Evolutionary conservation across 768 basidiomycete species (phyloP).

Genomic region (Pulveroboletus sp.): DNA sequence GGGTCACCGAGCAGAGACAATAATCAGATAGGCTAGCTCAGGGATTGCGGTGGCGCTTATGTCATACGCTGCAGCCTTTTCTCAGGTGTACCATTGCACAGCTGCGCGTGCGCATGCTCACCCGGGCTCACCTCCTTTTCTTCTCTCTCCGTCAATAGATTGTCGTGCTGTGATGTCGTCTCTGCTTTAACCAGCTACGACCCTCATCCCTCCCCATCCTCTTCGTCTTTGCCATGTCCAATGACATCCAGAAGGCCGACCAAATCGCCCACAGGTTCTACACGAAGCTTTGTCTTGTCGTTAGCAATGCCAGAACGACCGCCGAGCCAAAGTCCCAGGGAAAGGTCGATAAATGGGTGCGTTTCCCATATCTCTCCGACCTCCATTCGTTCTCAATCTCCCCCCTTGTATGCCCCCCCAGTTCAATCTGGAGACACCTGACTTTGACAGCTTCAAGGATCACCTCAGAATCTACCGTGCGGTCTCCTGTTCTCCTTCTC

Average conservation of each 20-base stretch:
- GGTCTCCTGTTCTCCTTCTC: conserved; percentile 33
- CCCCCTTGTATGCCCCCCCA: conserved; percentile 20
- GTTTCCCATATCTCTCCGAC: conserved; percentile 22
- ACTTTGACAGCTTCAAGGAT: conserved; percentile 63
- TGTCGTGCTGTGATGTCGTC: conserved; percentile 28
- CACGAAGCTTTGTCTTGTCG: conserved; percentile 73
- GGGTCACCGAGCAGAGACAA: too few relatives aligned
- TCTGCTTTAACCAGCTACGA: conserved; percentile 20
- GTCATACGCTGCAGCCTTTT: conserved; percentile 13
- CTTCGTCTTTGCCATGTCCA: conserved; percentile 40
- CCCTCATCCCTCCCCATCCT: conserved; percentile 1
- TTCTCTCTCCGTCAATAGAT: conserved; percentile 17
- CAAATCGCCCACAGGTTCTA: conserved; percentile 83
- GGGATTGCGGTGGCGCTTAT: conserved; percentile 22
- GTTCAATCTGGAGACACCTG: conserved; percentile 82
- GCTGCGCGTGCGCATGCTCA: conserved; percentile 18
- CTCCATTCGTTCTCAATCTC: background rate
- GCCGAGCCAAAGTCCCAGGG: conserved; percentile 37
- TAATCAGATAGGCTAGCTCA: conserved; percentile 6
- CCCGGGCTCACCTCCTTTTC: conserved; percentile 14
- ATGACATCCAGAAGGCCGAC: conserved; percentile 66
- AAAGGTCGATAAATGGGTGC: conserved; percentile 80
- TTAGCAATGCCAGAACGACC: conserved; percentile 70
- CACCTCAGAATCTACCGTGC: conserved; percentile 55
- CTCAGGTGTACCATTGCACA: conserved; percentile 15